phyloP scores from a whole-genome alignment of 495 filamentous ascomycete genomes.

The Aspergillus wentii region DNA sequence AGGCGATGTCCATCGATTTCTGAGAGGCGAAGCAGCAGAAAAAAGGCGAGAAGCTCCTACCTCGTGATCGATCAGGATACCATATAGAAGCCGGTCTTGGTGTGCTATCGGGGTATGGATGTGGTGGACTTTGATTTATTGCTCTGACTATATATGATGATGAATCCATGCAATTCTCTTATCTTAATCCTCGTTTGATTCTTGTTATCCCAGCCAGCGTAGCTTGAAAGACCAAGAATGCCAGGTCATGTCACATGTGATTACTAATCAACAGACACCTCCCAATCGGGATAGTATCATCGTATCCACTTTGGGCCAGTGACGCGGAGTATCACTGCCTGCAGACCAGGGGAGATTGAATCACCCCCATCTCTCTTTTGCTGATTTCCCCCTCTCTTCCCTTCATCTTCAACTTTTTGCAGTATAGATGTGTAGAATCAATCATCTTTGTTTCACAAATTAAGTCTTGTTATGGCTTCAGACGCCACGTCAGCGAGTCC shows the following conservation, averaged over 20 bases:
- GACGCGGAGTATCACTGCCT: too few relatives aligned
- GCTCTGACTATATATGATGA: too few relatives aligned
- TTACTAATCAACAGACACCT: conserved; percentile 2
- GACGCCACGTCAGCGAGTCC: conserved; percentile 28
- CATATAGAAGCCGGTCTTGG: too few relatives aligned
- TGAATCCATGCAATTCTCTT: too few relatives aligned
- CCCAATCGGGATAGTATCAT: conserved; percentile 8
- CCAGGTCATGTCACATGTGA: too few relatives aligned
- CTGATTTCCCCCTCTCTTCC: background rate
- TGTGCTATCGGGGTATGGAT: too few relatives aligned
- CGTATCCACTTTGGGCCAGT: background rate
- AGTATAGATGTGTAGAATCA: conserved; percentile 2
- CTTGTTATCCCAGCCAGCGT: too few relatives aligned
- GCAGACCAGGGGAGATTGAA: conserved; percentile 1
- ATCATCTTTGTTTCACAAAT: background rate
- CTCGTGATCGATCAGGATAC: too few relatives aligned
- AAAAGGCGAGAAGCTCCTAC: conserved; percentile 20
- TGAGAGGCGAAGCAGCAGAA: conserved; percentile 45
- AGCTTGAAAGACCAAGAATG: too few relatives aligned
- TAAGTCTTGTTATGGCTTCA: conserved; percentile 29
- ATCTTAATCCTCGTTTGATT: too few relatives aligned
- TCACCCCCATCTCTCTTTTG: background rate
- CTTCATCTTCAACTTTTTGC: background rate
- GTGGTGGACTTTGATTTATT: too few relatives aligned
- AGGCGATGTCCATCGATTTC: conserved; percentile 36